A percentile compares a stretch with the other conserved stretches of the same genome.
These are phyloP conservation scores for Vigna mungo DNA, from an alignment of 306 rosid species.

Conservation along the genomic window DNA sequence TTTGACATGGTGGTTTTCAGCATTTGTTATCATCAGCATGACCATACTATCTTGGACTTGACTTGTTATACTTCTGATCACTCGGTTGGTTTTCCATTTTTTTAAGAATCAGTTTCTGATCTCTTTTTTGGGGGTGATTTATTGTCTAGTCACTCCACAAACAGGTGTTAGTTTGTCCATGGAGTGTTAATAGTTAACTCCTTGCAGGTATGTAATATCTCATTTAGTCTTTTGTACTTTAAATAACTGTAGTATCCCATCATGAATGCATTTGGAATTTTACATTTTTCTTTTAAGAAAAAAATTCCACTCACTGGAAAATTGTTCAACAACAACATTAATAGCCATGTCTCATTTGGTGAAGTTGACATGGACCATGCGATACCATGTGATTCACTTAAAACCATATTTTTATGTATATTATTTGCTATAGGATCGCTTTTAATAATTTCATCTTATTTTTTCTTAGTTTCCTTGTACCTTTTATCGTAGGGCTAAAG, in stretches of 20 bases:
- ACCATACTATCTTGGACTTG: slow-evolving; percentile 2
- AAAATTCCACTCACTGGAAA: background rate
- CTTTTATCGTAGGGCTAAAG: background rate
- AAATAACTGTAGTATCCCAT: slow-evolving; percentile 20
- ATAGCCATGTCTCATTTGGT: background rate
- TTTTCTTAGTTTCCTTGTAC: background rate
- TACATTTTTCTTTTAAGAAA: background rate
- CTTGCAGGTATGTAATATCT: slow-evolving; percentile 38
- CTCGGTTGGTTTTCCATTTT: background rate
- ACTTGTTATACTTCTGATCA: slow-evolving; percentile 22
- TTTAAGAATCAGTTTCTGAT: slow-evolving; percentile 21
- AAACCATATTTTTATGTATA: background rate
- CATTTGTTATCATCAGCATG: background rate
- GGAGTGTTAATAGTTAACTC: slow-evolving; percentile 24
- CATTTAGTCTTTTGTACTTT: background rate
- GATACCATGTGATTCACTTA: background rate
- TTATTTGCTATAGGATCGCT: background rate
- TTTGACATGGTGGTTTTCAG: slow-evolving; percentile 38
- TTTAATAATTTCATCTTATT: background rate
- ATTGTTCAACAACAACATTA: background rate
- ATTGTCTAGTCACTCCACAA: slow-evolving; percentile 10
- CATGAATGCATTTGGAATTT: background rate
- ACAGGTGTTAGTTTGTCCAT: background rate
- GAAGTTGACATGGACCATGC: background rate
- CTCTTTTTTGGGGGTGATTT: slow-evolving; percentile 1